Conservation (phyloP, 768 basidiomycete species). For the Auricularia sp. region DNA sequence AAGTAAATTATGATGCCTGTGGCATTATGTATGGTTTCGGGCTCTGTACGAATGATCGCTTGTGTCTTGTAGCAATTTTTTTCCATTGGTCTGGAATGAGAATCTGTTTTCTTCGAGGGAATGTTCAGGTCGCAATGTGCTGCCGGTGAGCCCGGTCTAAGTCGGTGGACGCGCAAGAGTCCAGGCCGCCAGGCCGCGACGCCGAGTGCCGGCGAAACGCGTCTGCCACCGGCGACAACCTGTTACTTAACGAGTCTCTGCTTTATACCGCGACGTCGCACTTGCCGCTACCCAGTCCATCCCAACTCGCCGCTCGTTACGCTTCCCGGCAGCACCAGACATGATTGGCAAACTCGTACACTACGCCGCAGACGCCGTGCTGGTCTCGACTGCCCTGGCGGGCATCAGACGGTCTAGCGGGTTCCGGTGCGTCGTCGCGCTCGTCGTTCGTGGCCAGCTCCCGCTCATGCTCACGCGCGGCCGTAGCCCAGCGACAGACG, state of each 20-base stretch:
- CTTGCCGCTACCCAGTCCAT: background rate
- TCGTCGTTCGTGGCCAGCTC: background rate
- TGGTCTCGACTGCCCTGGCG: conserved; percentile 82
- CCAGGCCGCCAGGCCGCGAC: background rate
- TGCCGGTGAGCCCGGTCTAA: background rate
- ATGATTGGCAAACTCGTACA: conserved; percentile 74
- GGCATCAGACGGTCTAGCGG: conserved; percentile 87
- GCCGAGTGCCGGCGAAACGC: background rate
- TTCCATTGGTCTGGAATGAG: background rate
- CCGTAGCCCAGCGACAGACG: conserved; percentile 50
- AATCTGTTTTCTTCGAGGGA: background rate
- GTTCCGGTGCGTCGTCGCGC: conserved; percentile 58
- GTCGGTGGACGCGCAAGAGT: background rate
- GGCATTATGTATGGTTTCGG: background rate
- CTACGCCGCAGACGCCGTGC: conserved; percentile 72
- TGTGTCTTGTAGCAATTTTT: background rate
- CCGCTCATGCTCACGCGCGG: background rate
- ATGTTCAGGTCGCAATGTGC: background rate
- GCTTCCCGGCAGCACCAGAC: background rate
- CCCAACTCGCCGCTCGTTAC: background rate
- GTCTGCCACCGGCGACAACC: background rate
- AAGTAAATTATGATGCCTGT: background rate
- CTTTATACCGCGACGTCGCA: background rate
- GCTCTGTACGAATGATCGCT: background rate
- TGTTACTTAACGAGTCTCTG: background rate